Conservation (phyloP, 2,329 filamentous ascomycete species). For the Colletotrichum sp. region DNA sequence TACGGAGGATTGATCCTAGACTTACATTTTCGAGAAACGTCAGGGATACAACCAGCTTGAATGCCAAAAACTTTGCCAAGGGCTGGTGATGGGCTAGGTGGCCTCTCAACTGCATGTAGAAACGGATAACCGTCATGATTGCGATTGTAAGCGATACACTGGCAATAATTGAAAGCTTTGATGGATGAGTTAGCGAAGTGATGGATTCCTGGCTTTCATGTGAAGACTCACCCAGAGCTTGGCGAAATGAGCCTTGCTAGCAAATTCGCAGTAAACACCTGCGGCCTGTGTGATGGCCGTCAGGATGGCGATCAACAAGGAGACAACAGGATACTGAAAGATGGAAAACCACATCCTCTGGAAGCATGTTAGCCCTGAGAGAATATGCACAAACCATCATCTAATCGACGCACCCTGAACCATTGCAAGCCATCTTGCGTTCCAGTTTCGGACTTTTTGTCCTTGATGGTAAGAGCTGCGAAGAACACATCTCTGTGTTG, state of each 20-base stretch:
- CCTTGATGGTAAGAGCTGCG: constrained; percentile 33
- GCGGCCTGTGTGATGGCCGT: constrained; percentile 33
- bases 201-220: fast-evolving
- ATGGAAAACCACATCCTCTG: constrained; percentile 37
- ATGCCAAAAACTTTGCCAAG: constrained; percentile 29
- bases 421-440: constrained; percentile 34
- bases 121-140: constrained; percentile 28
- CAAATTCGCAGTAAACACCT: constrained; percentile 34
- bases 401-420: constrained; percentile 30
- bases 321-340: constrained; percentile 44
- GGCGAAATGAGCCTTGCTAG: constrained; percentile 30
- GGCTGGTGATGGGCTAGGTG: constrained; percentile 27
- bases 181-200: neutral
- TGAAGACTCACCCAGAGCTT: constrained; percentile 29
- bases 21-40: constrained; percentile 23
- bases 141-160: constrained; percentile 27
- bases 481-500: constrained; percentile 40
- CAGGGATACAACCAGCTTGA: constrained; percentile 29
- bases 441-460: constrained; percentile 27
- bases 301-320: constrained; percentile 45
- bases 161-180: constrained; percentile 29
- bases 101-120: constrained; percentile 9
- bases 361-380: neutral
- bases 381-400: neutral
- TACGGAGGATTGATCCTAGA: neutral